phyloP scores from a whole-genome alignment of 1,284 basidiomycete species.

The Earliella scabrosa region DNA sequence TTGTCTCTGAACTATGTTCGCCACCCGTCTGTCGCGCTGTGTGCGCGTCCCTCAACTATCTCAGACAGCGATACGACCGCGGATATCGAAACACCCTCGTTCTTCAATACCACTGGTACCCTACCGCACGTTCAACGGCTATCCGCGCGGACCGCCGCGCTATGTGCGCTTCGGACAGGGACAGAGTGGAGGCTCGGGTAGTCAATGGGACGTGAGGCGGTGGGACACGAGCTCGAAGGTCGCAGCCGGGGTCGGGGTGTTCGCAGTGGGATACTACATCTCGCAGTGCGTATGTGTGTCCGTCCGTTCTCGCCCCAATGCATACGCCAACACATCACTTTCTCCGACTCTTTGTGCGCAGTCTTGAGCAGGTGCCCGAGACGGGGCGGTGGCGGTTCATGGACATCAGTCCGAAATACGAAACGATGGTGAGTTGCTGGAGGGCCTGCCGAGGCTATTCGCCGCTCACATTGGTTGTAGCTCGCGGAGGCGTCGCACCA shows the following conservation, averaged over 20 bases:
- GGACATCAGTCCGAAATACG: constrained; percentile 65
- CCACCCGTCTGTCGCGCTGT: constrained; percentile 13
- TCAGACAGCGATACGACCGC: background rate
- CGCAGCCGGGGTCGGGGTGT: constrained; percentile 33
- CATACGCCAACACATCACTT: background rate
- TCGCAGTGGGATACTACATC: constrained; percentile 58
- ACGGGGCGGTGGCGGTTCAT: constrained; percentile 89
- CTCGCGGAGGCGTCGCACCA: constrained; percentile 55
- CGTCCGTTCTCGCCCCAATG: background rate
- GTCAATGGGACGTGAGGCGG: constrained; percentile 23
- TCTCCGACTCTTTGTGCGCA: constrained; percentile 37
- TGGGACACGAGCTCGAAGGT: constrained; percentile 29
- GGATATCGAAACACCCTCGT: background rate
- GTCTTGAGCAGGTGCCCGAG: constrained; percentile 80
- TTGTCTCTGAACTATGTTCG: constrained; percentile 10
- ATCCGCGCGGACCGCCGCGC: constrained; percentile 16
- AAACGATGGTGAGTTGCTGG: constrained; percentile 49
- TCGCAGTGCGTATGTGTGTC: constrained; percentile 51
- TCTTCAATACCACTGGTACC: too few species aligned
- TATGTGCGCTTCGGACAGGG: constrained; percentile 31
- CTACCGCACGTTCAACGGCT: background rate
- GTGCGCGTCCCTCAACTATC: background rate
- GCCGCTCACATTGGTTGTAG: constrained; percentile 33
- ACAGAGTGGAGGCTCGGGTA: constrained; percentile 13
- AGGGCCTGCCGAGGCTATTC: too few species aligned